A percentile compares a stretch with the other conserved stretches of the same genome.
phyloP scores from a whole-genome alignment of 352 stramenopile genomes.

The Globisporangium viniferum region DNA sequence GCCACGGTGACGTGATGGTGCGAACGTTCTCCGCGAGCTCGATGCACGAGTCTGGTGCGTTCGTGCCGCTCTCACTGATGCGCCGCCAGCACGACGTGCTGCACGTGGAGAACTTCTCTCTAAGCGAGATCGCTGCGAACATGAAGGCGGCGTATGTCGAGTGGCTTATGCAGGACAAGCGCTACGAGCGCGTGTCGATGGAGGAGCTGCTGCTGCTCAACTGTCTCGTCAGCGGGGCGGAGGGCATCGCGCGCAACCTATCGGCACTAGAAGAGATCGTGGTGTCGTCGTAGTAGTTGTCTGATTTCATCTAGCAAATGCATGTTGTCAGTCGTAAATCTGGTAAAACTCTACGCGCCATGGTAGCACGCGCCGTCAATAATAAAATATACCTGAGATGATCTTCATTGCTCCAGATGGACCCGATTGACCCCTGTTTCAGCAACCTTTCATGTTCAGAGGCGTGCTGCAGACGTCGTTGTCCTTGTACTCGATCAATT shows the following conservation, averaged over 20 bases:
- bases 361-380: too few species aligned
- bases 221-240: constrained; percentile 74
- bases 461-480: too few species aligned
- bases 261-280: constrained; percentile 76
- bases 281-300: constrained; percentile 59
- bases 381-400: too few species aligned
- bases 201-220: constrained; percentile 80
- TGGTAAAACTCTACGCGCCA: too few species aligned
- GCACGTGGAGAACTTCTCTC: constrained; percentile 77
- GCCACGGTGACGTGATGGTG: not conserved
- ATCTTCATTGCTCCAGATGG: too few species aligned
- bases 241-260: constrained; percentile 68
- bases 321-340: too few species aligned
- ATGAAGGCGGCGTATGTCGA: constrained; percentile 80
- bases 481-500: too few species aligned
- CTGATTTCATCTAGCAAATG: not conserved
- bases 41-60: not conserved
- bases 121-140: constrained; percentile 56
- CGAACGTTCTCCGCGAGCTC: not conserved
- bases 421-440: too few species aligned
- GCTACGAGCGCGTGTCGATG: constrained; percentile 75
- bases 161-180: constrained; percentile 72
- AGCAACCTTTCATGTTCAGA: too few species aligned
- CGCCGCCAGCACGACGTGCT: constrained; percentile 72
- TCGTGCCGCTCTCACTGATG: constrained; percentile 47